Conservation (phyloP, 306 rosid genomes). For the Prunus campanulata region DNA sequence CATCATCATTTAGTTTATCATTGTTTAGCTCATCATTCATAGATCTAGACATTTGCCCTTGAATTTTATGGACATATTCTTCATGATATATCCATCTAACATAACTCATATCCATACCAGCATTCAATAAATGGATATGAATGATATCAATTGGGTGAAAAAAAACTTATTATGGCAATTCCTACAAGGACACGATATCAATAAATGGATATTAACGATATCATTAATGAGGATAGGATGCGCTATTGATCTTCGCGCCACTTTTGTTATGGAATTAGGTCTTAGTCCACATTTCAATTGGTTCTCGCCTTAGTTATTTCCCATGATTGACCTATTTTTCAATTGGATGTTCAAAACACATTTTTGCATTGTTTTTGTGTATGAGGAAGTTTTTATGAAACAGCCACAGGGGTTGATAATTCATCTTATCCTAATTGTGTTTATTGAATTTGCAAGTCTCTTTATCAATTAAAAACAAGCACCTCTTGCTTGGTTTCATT, state of each 20-base stretch:
- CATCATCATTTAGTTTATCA: not conserved
- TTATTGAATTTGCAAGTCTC: not conserved
- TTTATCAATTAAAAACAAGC: not conserved
- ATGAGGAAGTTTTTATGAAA: not conserved
- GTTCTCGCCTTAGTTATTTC: not conserved
- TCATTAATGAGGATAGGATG: too few relatives aligned
- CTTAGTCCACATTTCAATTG: too few relatives aligned
- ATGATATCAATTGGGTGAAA: not conserved
- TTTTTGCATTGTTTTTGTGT: not conserved
- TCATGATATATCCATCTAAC: not conserved
- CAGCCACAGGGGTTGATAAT: accelerated
- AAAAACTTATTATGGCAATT: not conserved
- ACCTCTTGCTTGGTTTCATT: not conserved
- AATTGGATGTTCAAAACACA: not conserved
- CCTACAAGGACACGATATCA: too few relatives aligned
- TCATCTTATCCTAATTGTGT: accelerated
- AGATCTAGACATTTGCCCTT: too few relatives aligned
- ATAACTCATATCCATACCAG: not conserved
- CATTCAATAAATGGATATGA: not conserved
- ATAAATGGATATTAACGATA: too few relatives aligned
- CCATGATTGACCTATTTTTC: not conserved
- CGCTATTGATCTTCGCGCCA: too few relatives aligned
- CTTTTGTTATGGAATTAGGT: too few relatives aligned
- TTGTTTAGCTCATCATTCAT: not conserved
- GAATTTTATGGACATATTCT: not conserved